These are phyloP conservation scores for Trichoderma sp. DNA, from an alignment of 2,329 filamentous ascomycete genomes.

Conservation along the genomic window DNA sequence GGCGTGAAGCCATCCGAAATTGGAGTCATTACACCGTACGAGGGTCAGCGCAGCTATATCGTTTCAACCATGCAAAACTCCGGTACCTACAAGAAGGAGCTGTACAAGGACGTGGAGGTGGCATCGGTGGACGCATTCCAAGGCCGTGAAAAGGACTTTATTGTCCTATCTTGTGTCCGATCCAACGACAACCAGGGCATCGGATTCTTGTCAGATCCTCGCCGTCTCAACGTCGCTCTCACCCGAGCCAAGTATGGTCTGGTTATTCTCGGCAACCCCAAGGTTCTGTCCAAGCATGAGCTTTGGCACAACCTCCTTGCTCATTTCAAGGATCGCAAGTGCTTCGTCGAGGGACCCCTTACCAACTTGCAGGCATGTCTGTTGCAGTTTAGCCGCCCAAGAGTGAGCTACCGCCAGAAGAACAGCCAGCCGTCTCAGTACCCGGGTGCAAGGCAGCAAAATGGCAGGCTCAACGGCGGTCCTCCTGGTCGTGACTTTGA, in stretches of 20 bases:
- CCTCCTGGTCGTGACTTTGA: slow-evolving; percentile 59
- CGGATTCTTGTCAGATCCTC: slow-evolving; percentile 95
- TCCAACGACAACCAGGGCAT: slow-evolving; percentile 99
- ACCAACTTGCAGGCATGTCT: slow-evolving; percentile 95
- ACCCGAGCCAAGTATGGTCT: slow-evolving; percentile 96
- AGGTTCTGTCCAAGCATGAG: slow-evolving; percentile 95
- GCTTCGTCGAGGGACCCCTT: slow-evolving; percentile 90
- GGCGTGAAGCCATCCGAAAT: slow-evolving; percentile 92
- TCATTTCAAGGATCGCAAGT: slow-evolving; percentile 96
- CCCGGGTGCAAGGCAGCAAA: slow-evolving; percentile 34
- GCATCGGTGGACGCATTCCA: slow-evolving; percentile 98
- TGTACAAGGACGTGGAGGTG: slow-evolving; percentile 98
- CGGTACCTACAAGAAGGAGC: slow-evolving; percentile 95
- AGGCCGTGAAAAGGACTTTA: slow-evolving; percentile 98
- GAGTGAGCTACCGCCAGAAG: slow-evolving; percentile 88
- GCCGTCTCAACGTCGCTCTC: slow-evolving; percentile 93
- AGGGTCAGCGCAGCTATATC: slow-evolving; percentile 96
- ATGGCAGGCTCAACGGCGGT: slow-evolving; percentile 42
- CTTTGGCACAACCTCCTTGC: slow-evolving; percentile 93
- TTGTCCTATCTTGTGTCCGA: slow-evolving; percentile 94
- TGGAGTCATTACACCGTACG: slow-evolving; percentile 97
- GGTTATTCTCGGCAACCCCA: slow-evolving; percentile 95
- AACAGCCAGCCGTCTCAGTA: slow-evolving; percentile 72
- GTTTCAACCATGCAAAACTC: slow-evolving; percentile 99
- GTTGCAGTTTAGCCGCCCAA: slow-evolving; percentile 90